Percentiles rank a stretch among this genome's conserved stretches.
phyloP scores from a whole-genome alignment of 2,329 filamentous ascomycete genomes.

The Microsporum canis region DNA sequence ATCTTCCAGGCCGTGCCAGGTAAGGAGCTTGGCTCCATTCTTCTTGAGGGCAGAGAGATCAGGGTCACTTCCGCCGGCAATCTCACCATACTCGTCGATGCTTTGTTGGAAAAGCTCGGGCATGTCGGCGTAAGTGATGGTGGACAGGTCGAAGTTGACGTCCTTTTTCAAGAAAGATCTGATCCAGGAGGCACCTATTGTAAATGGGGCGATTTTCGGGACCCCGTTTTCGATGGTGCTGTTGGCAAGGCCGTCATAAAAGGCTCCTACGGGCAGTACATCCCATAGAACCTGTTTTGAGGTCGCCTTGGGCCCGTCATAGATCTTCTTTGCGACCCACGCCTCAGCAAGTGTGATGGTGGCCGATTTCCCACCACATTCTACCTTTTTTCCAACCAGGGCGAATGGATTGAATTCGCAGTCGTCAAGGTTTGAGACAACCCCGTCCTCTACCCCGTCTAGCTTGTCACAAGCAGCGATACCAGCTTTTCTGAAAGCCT shows the following conservation, averaged over 20 bases:
- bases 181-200: neutral
- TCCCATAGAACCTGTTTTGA: neutral
- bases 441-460: neutral
- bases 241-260: neutral
- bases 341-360: neutral
- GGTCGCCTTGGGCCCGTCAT: neutral
- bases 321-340: neutral
- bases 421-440: neutral
- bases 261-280: neutral
- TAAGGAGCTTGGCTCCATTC: neutral
- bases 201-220: neutral
- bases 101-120: neutral
- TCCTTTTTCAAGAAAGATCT: slow-evolving; percentile 4
- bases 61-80: neutral
- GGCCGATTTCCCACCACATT: neutral
- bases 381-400: neutral
- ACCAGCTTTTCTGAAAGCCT: neutral
- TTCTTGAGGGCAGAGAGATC: slow-evolving; percentile 3
- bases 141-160: neutral
- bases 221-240: neutral
- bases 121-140: neutral
- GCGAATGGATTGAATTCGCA: neutral
- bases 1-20: neutral
- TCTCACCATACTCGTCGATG: neutral
- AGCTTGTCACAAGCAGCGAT: neutral